Percentiles rank a stretch among this genome's conserved stretches.
Conservation (phyloP, 1,284 basidiomycete species). For the Schizophyllum amplum region DNA sequence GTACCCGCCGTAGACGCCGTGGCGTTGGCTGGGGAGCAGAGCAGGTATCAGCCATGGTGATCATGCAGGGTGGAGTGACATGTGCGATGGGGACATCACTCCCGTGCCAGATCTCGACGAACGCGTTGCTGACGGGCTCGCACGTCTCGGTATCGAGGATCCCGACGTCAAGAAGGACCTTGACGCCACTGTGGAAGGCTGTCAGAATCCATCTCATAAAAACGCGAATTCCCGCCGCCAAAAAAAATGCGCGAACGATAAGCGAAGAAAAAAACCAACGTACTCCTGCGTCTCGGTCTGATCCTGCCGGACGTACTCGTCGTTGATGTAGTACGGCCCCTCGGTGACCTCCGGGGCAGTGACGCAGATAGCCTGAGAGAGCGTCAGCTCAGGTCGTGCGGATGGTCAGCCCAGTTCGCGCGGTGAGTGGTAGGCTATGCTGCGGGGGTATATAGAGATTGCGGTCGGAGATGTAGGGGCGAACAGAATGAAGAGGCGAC, state of each 20-base stretch:
- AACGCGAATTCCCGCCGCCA: too few species aligned
- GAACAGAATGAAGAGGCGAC: too few species aligned
- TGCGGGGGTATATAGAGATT: too few species aligned
- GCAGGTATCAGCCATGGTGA: neutral
- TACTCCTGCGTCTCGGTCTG: slow-evolving; percentile 37
- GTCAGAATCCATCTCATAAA: neutral
- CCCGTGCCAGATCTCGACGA: slow-evolving; percentile 37
- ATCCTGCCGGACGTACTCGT: slow-evolving; percentile 40
- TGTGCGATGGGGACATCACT: neutral
- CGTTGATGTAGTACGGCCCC: slow-evolving; percentile 31
- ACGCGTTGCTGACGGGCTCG: slow-evolving; percentile 39
- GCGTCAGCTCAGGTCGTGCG: neutral
- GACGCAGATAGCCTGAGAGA: slow-evolving; percentile 5
- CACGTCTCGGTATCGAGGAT: slow-evolving; percentile 53
- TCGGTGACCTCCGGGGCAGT: slow-evolving; percentile 11
- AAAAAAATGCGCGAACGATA: neutral
- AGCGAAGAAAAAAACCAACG: neutral
- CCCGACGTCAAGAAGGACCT: slow-evolving; percentile 44
- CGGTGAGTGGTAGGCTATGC: too few species aligned
- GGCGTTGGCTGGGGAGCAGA: slow-evolving; percentile 18
- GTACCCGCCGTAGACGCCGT: slow-evolving; percentile 22
- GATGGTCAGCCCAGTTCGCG: too few species aligned
- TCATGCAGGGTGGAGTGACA: neutral
- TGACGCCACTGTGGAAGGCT: slow-evolving; percentile 29
- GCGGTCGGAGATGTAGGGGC: too few species aligned